Evolutionary conservation across 805 yeast species (phyloP).

Genomic region (Yarrowia yakushimensis): DNA sequence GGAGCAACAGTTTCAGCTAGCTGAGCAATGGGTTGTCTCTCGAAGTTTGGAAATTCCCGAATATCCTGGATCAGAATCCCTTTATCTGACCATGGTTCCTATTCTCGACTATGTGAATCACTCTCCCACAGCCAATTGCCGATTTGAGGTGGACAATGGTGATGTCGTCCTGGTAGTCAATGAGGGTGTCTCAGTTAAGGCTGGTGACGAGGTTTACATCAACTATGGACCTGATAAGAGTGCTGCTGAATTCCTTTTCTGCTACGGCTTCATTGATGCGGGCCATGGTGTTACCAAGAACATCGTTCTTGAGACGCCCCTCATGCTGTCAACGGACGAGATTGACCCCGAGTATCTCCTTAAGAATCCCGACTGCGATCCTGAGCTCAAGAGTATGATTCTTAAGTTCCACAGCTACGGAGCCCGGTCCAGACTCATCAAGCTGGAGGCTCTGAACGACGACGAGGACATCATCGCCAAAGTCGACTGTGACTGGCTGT

Average conservation of each 20-base stretch:
- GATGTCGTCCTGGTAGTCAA: constrained; percentile 26
- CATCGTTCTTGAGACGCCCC: background rate
- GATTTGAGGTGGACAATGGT: constrained; percentile 39
- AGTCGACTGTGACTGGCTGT: constrained; percentile 23
- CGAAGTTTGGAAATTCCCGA: constrained; percentile 37
- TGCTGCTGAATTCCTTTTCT: constrained; percentile 40
- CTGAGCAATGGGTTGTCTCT: constrained; percentile 40
- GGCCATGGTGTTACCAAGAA: background rate
- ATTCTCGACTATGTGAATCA: constrained; percentile 55
- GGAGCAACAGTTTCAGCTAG: constrained; percentile 29
- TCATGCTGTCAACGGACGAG: constrained; percentile 1
- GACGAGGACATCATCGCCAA: constrained; percentile 4
- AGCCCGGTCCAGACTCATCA: background rate
- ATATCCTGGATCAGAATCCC: constrained; percentile 9
- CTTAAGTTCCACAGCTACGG: constrained; percentile 24
- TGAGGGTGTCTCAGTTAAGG: background rate
- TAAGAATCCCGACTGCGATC: constrained; percentile 1
- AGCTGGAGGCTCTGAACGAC: background rate
- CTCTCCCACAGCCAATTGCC: constrained; percentile 33
- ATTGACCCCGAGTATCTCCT: background rate
- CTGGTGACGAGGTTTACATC: constrained; percentile 36
- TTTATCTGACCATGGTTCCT: constrained; percentile 49
- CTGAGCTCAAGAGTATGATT: constrained; percentile 19
- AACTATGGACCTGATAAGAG: constrained; percentile 40
- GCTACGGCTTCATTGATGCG: constrained; percentile 39